Percentiles rank a stretch among this genome's conserved stretches.
These are phyloP conservation scores for Plasmodium chabaudi DNA, from an alignment of 169 alveolate species.

Conservation along the genomic window DNA sequence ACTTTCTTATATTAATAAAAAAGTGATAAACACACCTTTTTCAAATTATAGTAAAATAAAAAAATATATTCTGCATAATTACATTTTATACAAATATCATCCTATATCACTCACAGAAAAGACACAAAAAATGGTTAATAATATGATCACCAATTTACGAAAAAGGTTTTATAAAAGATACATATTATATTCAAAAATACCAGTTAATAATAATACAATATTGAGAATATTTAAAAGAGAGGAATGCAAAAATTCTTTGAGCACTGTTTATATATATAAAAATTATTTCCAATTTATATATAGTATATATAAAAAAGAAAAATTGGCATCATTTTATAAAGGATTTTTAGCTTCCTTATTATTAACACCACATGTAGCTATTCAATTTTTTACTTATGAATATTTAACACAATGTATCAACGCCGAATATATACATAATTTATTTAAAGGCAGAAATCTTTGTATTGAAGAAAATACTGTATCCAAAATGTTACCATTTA, in stretches of 20 bases:
- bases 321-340: slow-evolving; percentile 52
- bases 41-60: slow-evolving; percentile 13
- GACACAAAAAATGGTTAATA: slow-evolving; percentile 27
- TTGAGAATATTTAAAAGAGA: slow-evolving; percentile 54
- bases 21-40: neutral
- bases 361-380: slow-evolving; percentile 70
- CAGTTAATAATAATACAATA: slow-evolving; percentile 32
- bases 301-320: slow-evolving; percentile 62
- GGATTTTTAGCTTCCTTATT: slow-evolving; percentile 64
- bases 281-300: slow-evolving; percentile 70
- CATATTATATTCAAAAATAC: slow-evolving; percentile 35
- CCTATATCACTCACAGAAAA: slow-evolving; percentile 50
- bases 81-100: slow-evolving; percentile 57
- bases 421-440: slow-evolving; percentile 21
- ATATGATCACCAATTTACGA: slow-evolving; percentile 14
- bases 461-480: slow-evolving; percentile 29
- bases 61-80: slow-evolving; percentile 58
- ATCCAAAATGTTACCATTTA: slow-evolving; percentile 47
- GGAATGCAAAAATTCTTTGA: slow-evolving; percentile 44
- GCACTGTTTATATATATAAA: slow-evolving; percentile 43
- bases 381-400: slow-evolving; percentile 69
- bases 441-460: slow-evolving; percentile 5
- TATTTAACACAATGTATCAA: slow-evolving; percentile 42
- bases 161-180: slow-evolving; percentile 50
- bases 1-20: slow-evolving; percentile 33